Base-by-base conservation (phyloP, 2,329 filamentous ascomycete species). In the Coniochaeta hoffmannii region DNA sequence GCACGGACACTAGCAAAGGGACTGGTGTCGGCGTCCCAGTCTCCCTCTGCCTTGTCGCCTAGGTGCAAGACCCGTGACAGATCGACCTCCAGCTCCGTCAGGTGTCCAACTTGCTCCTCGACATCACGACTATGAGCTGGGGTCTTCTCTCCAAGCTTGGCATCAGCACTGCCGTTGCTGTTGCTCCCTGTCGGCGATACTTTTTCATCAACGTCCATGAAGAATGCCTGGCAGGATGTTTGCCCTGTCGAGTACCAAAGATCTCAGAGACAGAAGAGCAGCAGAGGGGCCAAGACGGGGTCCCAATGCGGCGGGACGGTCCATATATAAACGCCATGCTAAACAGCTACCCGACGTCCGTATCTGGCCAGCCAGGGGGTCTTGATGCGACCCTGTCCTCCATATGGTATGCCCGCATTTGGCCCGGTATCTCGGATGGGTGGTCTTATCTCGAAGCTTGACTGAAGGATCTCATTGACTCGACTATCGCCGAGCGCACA, bases 1-100 rank as follows among this genome's bases (percentile, higher is more conserved):
- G 67, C 67, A 10, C 66, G 58, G 14, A 69, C 67, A 5, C 60
- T 58, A 15, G 66, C 60, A 54, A 69, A 70, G 3, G 68, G 68
- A 50, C 41, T 46, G 12, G 41, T 46, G n/a, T 46, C 41, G 14
- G 41, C 41, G 22, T 46, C 41, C 41, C 41, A 46, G 17, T 46
- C 41, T 22, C 41, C 41, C 41, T 46, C 41, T 19, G 24, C 24
- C 41, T 46, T 17, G 9, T 46, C 41, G 14, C n/a, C 41, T 17
- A 19, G 11, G 41, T 24, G 11, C 10, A 46, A 17, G 22, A 46
- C 41, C 9, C n/a, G 41, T 10, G 19, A 22, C 19, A 46, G 17
- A 46, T 46, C 41, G n/a, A 46, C 41, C 24, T 46, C 41, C 41
- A 46, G 19, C 41, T 46, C 41, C 4, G 41, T 22, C 41, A 46